Percentiles rank a stretch among this genome's conserved stretches.
These are phyloP conservation scores for Cyanodermella asteris DNA, from an alignment of 2,329 filamentous ascomycete species.

Conservation along the genomic window DNA sequence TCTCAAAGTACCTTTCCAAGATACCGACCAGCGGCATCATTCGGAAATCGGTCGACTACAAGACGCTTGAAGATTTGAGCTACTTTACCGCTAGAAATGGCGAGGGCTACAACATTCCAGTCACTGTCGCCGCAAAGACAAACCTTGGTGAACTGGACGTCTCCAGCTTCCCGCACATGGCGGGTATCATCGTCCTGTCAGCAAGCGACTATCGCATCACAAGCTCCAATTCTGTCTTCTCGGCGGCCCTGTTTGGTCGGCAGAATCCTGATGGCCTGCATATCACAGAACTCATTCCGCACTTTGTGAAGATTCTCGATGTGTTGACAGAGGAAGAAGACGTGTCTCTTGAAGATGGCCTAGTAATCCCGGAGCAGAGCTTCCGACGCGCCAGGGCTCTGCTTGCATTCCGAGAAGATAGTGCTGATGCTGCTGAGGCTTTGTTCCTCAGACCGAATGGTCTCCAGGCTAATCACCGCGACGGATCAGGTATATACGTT, in stretches of 20 bases:
- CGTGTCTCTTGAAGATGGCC: slow-evolving; percentile 67
- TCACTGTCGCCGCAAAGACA: slow-evolving; percentile 53
- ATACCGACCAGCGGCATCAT: slow-evolving; percentile 45
- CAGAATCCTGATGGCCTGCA: slow-evolving; percentile 59
- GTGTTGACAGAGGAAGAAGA: slow-evolving; percentile 74
- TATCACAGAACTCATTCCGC: slow-evolving; percentile 62
- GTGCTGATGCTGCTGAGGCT: slow-evolving; percentile 48
- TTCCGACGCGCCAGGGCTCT: slow-evolving; percentile 77
- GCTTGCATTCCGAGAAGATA: slow-evolving; percentile 62
- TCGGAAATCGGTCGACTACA: slow-evolving; percentile 53
- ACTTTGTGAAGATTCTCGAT: slow-evolving; percentile 64
- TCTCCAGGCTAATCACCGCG: slow-evolving; percentile 64
- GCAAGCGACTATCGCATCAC: slow-evolving; percentile 56
- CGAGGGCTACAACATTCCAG: slow-evolving; percentile 60
- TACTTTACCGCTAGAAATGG: slow-evolving; percentile 72
- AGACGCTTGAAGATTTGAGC: slow-evolving; percentile 45
- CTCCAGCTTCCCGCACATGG: slow-evolving; percentile 91
- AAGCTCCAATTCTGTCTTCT: slow-evolving; percentile 90
- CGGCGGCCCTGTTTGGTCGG: slow-evolving; percentile 75
- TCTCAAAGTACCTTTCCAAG: too few relatives aligned
- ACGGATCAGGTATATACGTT: slow-evolving; percentile 78
- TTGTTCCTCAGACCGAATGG: slow-evolving; percentile 71
- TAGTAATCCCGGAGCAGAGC: slow-evolving; percentile 88
- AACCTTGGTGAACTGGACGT: slow-evolving; percentile 54
- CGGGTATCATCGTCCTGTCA: slow-evolving; percentile 84